phyloP scores from a whole-genome alignment of 2,329 filamentous ascomycete species.

The Ophiostoma pallidulum region DNA sequence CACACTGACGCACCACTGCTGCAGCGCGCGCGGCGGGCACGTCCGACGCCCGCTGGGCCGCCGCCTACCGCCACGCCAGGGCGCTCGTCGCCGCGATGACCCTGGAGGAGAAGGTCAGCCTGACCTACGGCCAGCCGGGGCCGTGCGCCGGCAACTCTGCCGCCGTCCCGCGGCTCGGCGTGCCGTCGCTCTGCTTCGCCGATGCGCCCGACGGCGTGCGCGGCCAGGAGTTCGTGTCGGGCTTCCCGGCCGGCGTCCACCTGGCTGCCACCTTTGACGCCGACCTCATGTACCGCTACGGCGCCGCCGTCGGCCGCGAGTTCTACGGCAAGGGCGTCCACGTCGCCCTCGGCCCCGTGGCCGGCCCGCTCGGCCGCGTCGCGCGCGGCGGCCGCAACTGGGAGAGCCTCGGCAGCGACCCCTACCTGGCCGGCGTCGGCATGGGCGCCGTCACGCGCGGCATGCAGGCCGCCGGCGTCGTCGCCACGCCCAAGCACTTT shows the following conservation, averaged over 20 bases:
- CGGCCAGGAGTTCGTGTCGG: constrained; percentile 26
- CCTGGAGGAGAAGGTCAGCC: constrained; percentile 30
- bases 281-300: constrained; percentile 55
- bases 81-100: constrained; percentile 29
- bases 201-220: constrained; percentile 29
- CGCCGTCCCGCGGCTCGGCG: constrained; percentile 28
- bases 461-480: constrained; percentile 46
- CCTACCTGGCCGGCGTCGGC: constrained; percentile 24
- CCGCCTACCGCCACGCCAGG: constrained; percentile 27
- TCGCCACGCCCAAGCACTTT: constrained; percentile 64
- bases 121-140: constrained; percentile 29
- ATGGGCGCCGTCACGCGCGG: constrained; percentile 22
- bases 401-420: constrained; percentile 37
- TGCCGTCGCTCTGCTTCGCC: constrained; percentile 36
- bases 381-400: constrained; percentile 54
- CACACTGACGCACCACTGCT: background rate
- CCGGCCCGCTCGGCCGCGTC: constrained; percentile 52
- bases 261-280: constrained; percentile 63
- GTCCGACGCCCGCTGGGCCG: constrained; percentile 24
- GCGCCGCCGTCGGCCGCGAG: constrained; percentile 58
- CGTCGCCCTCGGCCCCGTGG: constrained; percentile 50
- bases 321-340: constrained; percentile 61
- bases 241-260: constrained; percentile 59
- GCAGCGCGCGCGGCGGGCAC: constrained; percentile 22
- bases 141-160: constrained; percentile 25